Base-by-base conservation (phyloP, 1,284 basidiomycete genomes). In the Sporisorium sorghi region DNA sequence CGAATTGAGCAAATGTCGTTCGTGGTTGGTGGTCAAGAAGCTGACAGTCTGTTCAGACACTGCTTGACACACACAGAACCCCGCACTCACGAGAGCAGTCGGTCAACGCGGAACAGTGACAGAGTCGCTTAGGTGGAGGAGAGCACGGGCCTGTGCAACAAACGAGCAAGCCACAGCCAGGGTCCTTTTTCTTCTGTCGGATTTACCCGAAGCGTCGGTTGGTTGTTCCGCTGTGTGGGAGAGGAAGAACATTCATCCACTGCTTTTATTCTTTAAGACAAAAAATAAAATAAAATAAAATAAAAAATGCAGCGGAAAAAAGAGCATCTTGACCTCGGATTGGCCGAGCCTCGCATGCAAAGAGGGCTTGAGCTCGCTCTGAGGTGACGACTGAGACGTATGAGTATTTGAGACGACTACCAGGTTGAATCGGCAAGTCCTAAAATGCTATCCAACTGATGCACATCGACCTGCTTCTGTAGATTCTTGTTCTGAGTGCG, bases 111-210 rank as follows among this genome's bases (percentile, higher is more conserved):
- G 28, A 47, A 48, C 48, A 24, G 33, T 11, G 42, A n/a, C n/a
- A n/a, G n/a, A n/a, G n/a, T n/a, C n/a, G n/a, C n/a, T n/a, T n/a
- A 68, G 42, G 66, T 68, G 66, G 66, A 68, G 65, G 65, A 40
- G 15, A 57, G 49, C 32, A 40, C 28, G 58, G 53, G 28, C 58
- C 48, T 28, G 5, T 17, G 32, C 23, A 24, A n/a, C 37, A 2
- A 12, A 21, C 11, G 9, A 11, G 19, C 26, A 12, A 3, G 8
- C 14, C 33, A 30, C 15, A 30, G 26, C 26, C 46, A 47, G 46
- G 26, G 46, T 47, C 46, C 21, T 4, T n/a, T 44, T 14, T 3
- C 6, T 1, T 46, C 6, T 26, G 24, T n/a, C 44, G 44, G 44
- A 46, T 28, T 17, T 46, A 46, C n/a, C 26, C 44, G 17, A 28